Evolutionary conservation across 345 rosid species (phyloP).

Genomic region (Gynandropsis gynandra): DNA sequence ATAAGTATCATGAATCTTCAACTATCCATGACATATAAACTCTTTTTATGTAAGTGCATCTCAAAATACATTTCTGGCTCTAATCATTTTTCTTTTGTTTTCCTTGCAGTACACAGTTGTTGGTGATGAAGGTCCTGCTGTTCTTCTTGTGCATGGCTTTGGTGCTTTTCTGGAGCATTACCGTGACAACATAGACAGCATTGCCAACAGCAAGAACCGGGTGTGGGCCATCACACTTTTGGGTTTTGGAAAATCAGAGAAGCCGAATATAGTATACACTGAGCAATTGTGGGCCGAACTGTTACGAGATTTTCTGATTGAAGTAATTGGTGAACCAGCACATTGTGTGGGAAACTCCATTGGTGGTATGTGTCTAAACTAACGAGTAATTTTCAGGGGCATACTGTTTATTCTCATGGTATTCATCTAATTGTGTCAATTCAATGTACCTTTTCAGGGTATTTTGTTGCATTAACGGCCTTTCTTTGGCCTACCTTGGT

Average conservation of each 20-base stretch:
- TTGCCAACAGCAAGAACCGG: slow-evolving; percentile 47
- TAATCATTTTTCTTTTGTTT: slow-evolving; percentile 16
- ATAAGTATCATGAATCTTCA: not conserved
- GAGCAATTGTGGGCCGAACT: slow-evolving; percentile 86
- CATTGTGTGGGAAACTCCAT: slow-evolving; percentile 82
- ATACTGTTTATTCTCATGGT: not conserved
- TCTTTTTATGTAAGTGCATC: slow-evolving; percentile 10
- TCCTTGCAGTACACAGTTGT: slow-evolving; percentile 42
- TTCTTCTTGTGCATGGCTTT: slow-evolving; percentile 88
- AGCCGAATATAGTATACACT: slow-evolving; percentile 74
- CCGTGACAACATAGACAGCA: slow-evolving; percentile 51
- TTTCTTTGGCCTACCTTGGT: slow-evolving; percentile 63
- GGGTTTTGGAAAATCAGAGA: slow-evolving; percentile 93
- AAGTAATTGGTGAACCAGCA: slow-evolving; percentile 73
- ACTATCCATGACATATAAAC: not conserved
- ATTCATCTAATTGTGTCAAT: slow-evolving; percentile 9
- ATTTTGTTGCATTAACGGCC: slow-evolving; percentile 54
- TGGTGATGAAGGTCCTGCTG: slow-evolving; percentile 64
- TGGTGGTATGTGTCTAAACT: slow-evolving; percentile 50
- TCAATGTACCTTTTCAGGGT: slow-evolving; percentile 43
- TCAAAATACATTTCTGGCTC: not conserved
- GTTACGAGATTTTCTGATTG: slow-evolving; percentile 70
- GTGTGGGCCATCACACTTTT: slow-evolving; percentile 73
- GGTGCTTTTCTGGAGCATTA: slow-evolving; percentile 91
- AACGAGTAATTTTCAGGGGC: not conserved